Conservation (phyloP, 805 yeast genomes). For the Isabelozyma gotoi region DNA sequence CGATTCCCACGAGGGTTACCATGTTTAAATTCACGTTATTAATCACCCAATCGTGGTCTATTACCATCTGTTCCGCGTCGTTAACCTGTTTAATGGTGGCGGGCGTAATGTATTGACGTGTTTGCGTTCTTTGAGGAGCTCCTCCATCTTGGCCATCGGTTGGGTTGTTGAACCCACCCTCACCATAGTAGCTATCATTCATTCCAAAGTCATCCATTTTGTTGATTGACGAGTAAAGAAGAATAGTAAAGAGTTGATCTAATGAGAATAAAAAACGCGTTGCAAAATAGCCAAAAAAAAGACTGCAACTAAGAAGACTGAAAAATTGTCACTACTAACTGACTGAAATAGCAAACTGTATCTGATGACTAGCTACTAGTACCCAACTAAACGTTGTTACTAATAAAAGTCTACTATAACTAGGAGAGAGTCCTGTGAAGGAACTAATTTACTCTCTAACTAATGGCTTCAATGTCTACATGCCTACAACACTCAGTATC, state of each 20-base stretch:
- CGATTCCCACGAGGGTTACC: constrained; percentile 66
- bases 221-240: background rate
- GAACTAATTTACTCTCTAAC: too few relatives aligned
- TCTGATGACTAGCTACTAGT: too few relatives aligned
- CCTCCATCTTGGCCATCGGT: constrained; percentile 12
- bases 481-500: too few relatives aligned
- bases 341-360: too few relatives aligned
- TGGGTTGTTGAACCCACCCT: constrained; percentile 23
- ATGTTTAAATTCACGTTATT: constrained; percentile 61
- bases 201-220: background rate
- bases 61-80: constrained; percentile 59
- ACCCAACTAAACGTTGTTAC: too few relatives aligned
- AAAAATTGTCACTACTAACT: too few relatives aligned
- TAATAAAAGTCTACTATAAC: too few relatives aligned
- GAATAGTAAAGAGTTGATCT: too few relatives aligned
- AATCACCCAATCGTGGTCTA: constrained; percentile 65
- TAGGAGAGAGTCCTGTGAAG: too few relatives aligned
- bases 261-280: background rate
- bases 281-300: background rate
- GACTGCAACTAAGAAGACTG: background rate
- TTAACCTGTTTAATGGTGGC: constrained; percentile 73
- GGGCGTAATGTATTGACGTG: constrained; percentile 44
- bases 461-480: too few relatives aligned
- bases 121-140: constrained; percentile 22
- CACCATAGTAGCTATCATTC: constrained; percentile 10